Percentiles rank a stretch among this genome's conserved stretches.
Conservation (phyloP, 495 filamentous ascomycete species). For the Tuber brumale region DNA sequence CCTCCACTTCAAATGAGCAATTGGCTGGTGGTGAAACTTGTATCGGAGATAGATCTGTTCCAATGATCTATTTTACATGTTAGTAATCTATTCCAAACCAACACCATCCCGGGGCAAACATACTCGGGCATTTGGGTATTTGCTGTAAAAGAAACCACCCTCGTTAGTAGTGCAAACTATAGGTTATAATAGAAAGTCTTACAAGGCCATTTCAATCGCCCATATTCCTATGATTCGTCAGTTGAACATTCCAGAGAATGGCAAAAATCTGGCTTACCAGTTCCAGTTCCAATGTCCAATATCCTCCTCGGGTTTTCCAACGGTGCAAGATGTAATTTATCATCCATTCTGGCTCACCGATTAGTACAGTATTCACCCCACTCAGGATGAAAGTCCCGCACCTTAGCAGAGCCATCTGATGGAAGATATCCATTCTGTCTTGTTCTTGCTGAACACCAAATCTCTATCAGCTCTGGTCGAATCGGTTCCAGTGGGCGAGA, state of each 20-base stretch:
- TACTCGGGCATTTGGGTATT: constrained; percentile 36
- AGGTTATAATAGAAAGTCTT: not conserved
- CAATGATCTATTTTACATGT: constrained; percentile 30
- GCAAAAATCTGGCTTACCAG: constrained; percentile 15
- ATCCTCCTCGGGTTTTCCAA: constrained; percentile 34
- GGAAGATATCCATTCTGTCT: constrained; percentile 38
- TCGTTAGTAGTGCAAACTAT: not conserved
- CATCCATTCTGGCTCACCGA: constrained; percentile 21
- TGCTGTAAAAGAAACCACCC: constrained; percentile 14
- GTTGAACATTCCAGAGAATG: not conserved
- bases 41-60: constrained; percentile 39
- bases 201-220: constrained; percentile 41
- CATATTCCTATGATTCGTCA: constrained; percentile 24
- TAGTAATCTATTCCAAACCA: constrained; percentile 2
- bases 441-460: constrained; percentile 35
- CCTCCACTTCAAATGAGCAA: constrained; percentile 39
- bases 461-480: not conserved
- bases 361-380: not conserved
- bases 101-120: constrained; percentile 5
- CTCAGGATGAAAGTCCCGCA: not conserved
- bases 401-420: constrained; percentile 35
- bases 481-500: not conserved
- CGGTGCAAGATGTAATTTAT: constrained; percentile 35
- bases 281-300: constrained; percentile 38
- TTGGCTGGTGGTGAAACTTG: constrained; percentile 37